A percentile compares a stretch with the other conserved stretches of the same genome.
Conservation (phyloP, 345 rosid species). For the Gynandropsis gynandra region DNA sequence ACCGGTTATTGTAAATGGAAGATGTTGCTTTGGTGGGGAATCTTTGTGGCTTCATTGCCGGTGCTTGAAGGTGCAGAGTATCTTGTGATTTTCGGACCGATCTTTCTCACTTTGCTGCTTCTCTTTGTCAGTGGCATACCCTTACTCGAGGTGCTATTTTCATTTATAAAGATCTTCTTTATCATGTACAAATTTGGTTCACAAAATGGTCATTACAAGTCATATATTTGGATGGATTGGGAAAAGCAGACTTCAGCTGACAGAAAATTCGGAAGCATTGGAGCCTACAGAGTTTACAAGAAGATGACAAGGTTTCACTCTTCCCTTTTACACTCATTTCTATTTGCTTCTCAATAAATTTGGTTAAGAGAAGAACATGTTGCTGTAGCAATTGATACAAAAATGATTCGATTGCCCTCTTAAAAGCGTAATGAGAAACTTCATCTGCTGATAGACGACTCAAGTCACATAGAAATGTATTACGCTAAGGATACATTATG, state of each 20-base stretch:
- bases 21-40: constrained; percentile 89
- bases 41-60: constrained; percentile 67
- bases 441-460: neutral
- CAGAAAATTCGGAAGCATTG: constrained; percentile 58
- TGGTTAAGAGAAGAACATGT: too few species aligned
- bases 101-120: constrained; percentile 76
- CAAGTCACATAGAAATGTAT: too few species aligned
- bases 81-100: constrained; percentile 77
- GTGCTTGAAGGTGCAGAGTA: constrained; percentile 70
- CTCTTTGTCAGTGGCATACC: constrained; percentile 88
- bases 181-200: neutral
- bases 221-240: constrained; percentile 11
- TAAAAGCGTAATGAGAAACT: too few species aligned
- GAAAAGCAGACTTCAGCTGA: constrained; percentile 66
- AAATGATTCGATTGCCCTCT: too few species aligned
- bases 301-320: constrained; percentile 54
- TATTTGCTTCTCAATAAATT: too few species aligned
- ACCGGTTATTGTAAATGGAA: constrained; percentile 22
- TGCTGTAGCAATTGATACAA: too few species aligned
- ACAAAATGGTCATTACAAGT: neutral
- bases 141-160: constrained; percentile 67
- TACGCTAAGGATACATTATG: too few species aligned
- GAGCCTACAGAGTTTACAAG: constrained; percentile 65
- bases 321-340: neutral
- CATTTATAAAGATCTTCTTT: neutral